Percentiles rank a stretch among this genome's conserved stretches.
Conservation (phyloP, 2,329 filamentous ascomycete genomes). For the Fusarium devonianum region DNA sequence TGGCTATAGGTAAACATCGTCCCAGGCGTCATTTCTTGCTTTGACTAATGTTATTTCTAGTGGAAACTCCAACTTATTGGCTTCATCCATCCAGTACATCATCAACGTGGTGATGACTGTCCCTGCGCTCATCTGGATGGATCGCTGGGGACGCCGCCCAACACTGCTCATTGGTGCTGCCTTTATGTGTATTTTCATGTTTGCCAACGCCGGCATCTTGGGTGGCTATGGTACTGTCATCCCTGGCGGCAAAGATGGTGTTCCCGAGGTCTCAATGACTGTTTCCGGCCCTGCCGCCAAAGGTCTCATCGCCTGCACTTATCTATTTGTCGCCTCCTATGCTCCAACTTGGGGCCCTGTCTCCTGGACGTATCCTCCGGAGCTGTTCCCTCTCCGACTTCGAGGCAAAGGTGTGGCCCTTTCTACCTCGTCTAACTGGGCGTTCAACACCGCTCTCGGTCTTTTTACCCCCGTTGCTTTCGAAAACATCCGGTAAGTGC, state of each 20-base stretch:
- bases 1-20: constrained; percentile 44
- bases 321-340: constrained; percentile 64
- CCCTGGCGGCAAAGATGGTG: constrained; percentile 55
- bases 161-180: constrained; percentile 70
- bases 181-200: constrained; percentile 70
- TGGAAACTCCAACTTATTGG: constrained; percentile 59
- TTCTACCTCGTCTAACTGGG: constrained; percentile 54
- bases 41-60: background rate
- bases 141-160: constrained; percentile 76
- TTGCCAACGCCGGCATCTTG: constrained; percentile 61
- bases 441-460: constrained; percentile 52
- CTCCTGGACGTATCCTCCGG: constrained; percentile 65
- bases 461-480: constrained; percentile 40
- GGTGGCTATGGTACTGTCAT: constrained; percentile 53
- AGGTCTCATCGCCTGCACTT: constrained; percentile 71
- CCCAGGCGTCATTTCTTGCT: too few species aligned
- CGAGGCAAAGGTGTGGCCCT: constrained; percentile 61
- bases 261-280: constrained; percentile 58
- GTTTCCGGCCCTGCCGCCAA: constrained; percentile 56
- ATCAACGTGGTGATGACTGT: constrained; percentile 84
- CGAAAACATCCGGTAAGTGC: constrained; percentile 34
- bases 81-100: constrained; percentile 66
- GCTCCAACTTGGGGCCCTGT: constrained; percentile 57
- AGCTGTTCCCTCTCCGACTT: constrained; percentile 57
- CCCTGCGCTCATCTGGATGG: constrained; percentile 76